phyloP scores from a whole-genome alignment of 2,329 filamentous ascomycete genomes.

The Trichoderma sp. region DNA sequence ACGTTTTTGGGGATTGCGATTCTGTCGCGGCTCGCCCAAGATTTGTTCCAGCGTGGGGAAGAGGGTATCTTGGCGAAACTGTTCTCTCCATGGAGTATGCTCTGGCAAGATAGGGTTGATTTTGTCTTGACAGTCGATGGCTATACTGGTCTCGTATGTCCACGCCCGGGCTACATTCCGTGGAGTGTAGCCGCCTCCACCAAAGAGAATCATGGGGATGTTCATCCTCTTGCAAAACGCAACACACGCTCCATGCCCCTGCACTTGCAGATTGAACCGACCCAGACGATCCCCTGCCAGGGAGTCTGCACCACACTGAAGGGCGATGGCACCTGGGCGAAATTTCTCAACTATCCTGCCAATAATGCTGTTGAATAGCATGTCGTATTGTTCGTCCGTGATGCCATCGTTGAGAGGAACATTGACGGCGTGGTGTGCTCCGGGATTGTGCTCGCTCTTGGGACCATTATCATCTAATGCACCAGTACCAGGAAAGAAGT shows the following conservation, averaged over 20 bases:
- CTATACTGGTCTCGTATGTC: conserved; percentile 94
- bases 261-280: conserved; percentile 95
- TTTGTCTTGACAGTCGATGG: conserved; percentile 72
- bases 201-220: conserved; percentile 85
- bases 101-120: conserved; percentile 75
- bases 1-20: conserved; percentile 78
- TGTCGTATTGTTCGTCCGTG: conserved; percentile 84
- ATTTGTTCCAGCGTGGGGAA: conserved; percentile 83
- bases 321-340: conserved; percentile 85
- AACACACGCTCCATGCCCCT: conserved; percentile 90
- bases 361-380: conserved; percentile 82
- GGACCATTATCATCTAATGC: conserved; percentile 84
- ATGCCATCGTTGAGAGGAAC: conserved; percentile 90
- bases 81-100: conserved; percentile 82
- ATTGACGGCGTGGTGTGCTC: conserved; percentile 87
- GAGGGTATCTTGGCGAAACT: conserved; percentile 85
- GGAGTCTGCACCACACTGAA: conserved; percentile 95
- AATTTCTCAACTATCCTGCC: conserved; percentile 79
- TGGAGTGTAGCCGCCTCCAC: conserved; percentile 94
- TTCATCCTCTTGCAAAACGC: conserved; percentile 81
- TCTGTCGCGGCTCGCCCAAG: conserved; percentile 69
- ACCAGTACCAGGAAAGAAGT: conserved; percentile 92
- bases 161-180: conserved; percentile 95
- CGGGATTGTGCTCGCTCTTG: conserved; percentile 79
- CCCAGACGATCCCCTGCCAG: conserved; percentile 91